Base-by-base conservation (phyloP, 164 flowering plant species). In the Vitis rotundifolia region DNA sequence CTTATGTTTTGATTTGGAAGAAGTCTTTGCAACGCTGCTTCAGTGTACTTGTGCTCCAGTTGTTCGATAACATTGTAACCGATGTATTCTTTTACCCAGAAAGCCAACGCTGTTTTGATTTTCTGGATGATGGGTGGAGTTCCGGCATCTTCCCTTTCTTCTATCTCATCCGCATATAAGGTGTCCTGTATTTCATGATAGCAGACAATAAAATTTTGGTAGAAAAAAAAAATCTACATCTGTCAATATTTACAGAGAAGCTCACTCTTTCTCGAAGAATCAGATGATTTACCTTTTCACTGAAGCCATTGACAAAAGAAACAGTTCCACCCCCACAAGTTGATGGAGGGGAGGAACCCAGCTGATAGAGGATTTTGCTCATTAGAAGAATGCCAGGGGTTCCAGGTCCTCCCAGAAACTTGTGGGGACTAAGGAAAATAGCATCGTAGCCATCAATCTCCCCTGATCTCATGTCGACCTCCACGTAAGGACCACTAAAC, bases 311-410 rank as follows among this genome's bases (percentile, higher is more conserved):
- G 64, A 89, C 94, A 68, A 79, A 93, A 63, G 64, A 47, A 13
- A 93, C 98, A 31, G 92, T 90, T 29, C 97, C 95, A 11, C 92
- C 93, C 28, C 94, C 95, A 78, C 91, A 89, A 11, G 95, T 89
- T 49, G 93, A 87, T 10, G 93, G 97, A 6, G 89, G 81, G 22
- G 83, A 76, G 56, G 83, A 74, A 49, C 71, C 71, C 11, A 90
- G 71, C 63, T 44, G 70, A 65, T 90, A 88, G 9, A 90, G 84
- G 59, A 73, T 57, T 66, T 87, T 88, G 78, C 67, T 84, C 89
- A 90, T 87, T 9, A 88, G 71, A 47, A 90, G 84, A 8, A 87
- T 69, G 11, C 91, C 93, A 1, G 93, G 88, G 2, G 87, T 68
- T 5, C 86, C 94, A 8, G 97, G 98, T 3, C 98, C 98, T 9